Evolutionary conservation across 352 stramenopile genomes (phyloP), one percentile per base, ranked within the genome.

Genomic region (Phytophthora nicotianae): DNA sequence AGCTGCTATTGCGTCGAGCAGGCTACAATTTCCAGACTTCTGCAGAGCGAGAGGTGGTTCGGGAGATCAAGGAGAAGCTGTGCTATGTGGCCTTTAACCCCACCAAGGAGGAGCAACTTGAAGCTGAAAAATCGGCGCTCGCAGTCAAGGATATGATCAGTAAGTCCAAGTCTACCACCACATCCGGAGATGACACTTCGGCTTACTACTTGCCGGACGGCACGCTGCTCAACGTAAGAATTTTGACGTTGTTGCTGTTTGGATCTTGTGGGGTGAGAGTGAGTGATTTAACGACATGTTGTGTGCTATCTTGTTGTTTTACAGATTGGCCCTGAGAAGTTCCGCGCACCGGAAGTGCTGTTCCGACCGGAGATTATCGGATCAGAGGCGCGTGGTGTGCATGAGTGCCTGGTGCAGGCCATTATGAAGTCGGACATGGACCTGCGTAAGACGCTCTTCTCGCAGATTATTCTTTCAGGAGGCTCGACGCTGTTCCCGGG

Each of bases 391-490:
- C 50, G 72, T 60, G 90, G 90, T 41, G 80, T 97, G 29, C 90
- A 95, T 65, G 88, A 95, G 58, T 93, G 87, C 66, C 74, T 95
- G 33, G 87, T 95, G 53, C 84, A 97, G 59, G 90, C 93, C 32
- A 98, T 99, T 68, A 98, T 98, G 89, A 98, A 98, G 79, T 98
- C 93, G 74, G 96, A 99, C 73, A 89, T 98, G 69, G 97, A 99
- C 64, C 90, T 98, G 63, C 90, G 97, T 11, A 96, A 93, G 66
- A 96, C 93, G 62, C 79, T 98, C 26, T 97, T 96, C 65, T 90
- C 76, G 46, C 96, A 98, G 67, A 96, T 98, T 58, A 93, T 98
- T 37, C 72, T 98, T 14, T 93, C 90, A 14, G 95, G 95, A 42
- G 97, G 96, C 52, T 98, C 95, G n/a, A 99, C 96, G 23, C 80